phyloP scores from a whole-genome alignment of 139 green algal genomes.

The Coccomyxa sp. region DNA sequence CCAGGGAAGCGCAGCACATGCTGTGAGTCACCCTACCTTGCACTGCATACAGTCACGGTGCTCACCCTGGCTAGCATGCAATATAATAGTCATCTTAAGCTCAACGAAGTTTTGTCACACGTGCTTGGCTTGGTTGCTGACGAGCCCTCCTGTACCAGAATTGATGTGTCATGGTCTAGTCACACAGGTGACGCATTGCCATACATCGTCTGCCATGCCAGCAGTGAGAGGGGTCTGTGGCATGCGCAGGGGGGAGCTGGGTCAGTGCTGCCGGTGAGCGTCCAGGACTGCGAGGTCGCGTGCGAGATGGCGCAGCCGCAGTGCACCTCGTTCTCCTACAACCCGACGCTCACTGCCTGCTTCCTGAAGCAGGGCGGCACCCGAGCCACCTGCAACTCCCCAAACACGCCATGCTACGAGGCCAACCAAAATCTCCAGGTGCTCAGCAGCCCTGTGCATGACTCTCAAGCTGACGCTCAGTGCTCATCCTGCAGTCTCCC shows the following conservation, averaged over 20 bases:
- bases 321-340: constrained; percentile 38
- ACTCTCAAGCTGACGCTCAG: neutral
- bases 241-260: constrained; percentile 16
- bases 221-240: too few species aligned
- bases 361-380: constrained; percentile 38
- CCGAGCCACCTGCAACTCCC: neutral
- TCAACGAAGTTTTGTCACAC: too few species aligned
- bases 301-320: constrained; percentile 17
- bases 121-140: too few species aligned
- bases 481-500: neutral
- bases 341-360: constrained; percentile 32
- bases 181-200: too few species aligned
- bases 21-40: neutral
- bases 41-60: neutral
- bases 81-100: too few species aligned
- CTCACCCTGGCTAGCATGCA: too few species aligned
- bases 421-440: neutral
- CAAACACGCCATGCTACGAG: neutral
- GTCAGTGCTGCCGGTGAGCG: constrained; percentile 26
- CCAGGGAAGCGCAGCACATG: neutral
- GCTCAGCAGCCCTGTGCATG: neutral
- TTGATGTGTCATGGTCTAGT: too few species aligned
- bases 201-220: too few species aligned
- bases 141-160: too few species aligned
- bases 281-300: constrained; percentile 27